A percentile compares a stretch with the other conserved stretches of the same genome.
Evolutionary conservation across 768 basidiomycete species (phyloP).

Genomic region (Tricholoma terreum): DNA sequence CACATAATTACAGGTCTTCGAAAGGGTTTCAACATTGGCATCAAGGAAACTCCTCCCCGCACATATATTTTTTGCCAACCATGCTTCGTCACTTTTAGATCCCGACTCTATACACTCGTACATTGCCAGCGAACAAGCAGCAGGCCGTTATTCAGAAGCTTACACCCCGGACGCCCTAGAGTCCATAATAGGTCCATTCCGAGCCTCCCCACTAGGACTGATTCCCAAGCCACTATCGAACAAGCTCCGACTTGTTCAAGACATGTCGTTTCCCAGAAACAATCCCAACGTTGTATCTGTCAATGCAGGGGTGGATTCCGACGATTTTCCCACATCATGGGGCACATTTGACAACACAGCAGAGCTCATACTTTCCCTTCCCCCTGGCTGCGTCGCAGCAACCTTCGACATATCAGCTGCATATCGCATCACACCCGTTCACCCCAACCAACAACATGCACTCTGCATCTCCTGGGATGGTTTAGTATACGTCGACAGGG

Average conservation of each 20-base stretch:
- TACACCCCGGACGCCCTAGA: constrained; percentile 26
- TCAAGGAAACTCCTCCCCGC: constrained; percentile 4
- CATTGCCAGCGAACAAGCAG: constrained; percentile 15
- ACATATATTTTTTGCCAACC: constrained; percentile 32
- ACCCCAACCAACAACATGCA: constrained; percentile 8
- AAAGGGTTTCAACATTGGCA: constrained; percentile 36
- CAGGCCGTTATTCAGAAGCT: too few relatives aligned
- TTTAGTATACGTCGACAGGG: constrained; percentile 30
- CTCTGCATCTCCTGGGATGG: constrained; percentile 33
- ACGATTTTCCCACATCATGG: constrained; percentile 33
- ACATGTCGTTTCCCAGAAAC: constrained; percentile 28
- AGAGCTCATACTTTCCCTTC: constrained; percentile 23
- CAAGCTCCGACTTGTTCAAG: constrained; percentile 23
- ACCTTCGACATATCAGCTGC: neutral
- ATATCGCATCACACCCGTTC: neutral
- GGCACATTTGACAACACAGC: constrained; percentile 31
- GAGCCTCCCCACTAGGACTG: constrained; percentile 35
- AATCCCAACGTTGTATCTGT: constrained; percentile 21
- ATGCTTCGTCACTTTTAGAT: constrained; percentile 26
- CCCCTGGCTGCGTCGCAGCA: neutral
- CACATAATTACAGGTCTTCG: constrained; percentile 30
- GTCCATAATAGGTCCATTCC: constrained; percentile 37
- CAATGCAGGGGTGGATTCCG: constrained; percentile 22
- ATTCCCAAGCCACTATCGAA: constrained; percentile 32
- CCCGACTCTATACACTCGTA: constrained; percentile 29